phyloP scores from a whole-genome alignment of 805 yeast genomes.

The Kodamaea kaohsiungensis region DNA sequence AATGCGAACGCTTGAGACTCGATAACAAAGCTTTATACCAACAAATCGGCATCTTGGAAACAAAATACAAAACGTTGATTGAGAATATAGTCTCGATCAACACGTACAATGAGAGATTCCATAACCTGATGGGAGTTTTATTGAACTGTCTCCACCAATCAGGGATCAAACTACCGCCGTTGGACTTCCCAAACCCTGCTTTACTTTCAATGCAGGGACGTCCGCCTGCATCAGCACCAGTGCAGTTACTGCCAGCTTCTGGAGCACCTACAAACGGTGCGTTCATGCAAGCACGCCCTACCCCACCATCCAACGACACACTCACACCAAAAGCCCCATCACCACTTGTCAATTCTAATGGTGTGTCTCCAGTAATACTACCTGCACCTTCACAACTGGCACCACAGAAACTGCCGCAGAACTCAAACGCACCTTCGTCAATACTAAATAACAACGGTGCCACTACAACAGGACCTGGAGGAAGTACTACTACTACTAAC shows the following conservation, averaged over 20 bases:
- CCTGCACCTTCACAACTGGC: constrained; percentile 4
- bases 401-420: constrained; percentile 8
- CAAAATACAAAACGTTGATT: constrained; percentile 63
- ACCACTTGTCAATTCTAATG: constrained; percentile 14
- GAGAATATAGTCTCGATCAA: constrained; percentile 61
- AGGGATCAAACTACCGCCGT: constrained; percentile 68
- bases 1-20: constrained; percentile 32
- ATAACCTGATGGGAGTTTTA: constrained; percentile 51
- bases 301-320: constrained; percentile 11
- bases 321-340: constrained; percentile 16
- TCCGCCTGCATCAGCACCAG: constrained; percentile 9
- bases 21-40: constrained; percentile 36
- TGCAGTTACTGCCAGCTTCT: constrained; percentile 4
- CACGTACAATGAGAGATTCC: constrained; percentile 56
- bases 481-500: not conserved
- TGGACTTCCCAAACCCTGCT: constrained; percentile 53
- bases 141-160: constrained; percentile 51
- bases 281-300: constrained; percentile 8
- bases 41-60: constrained; percentile 42
- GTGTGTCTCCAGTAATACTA: constrained; percentile 14
- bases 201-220: constrained; percentile 23
- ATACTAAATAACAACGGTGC: constrained; percentile 3
- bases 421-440: not conserved
- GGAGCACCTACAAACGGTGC: constrained; percentile 2
- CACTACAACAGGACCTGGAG: constrained; percentile 7